phyloP scores from a whole-genome alignment of 257 asterid genomes.

The Asclepias syriaca region DNA sequence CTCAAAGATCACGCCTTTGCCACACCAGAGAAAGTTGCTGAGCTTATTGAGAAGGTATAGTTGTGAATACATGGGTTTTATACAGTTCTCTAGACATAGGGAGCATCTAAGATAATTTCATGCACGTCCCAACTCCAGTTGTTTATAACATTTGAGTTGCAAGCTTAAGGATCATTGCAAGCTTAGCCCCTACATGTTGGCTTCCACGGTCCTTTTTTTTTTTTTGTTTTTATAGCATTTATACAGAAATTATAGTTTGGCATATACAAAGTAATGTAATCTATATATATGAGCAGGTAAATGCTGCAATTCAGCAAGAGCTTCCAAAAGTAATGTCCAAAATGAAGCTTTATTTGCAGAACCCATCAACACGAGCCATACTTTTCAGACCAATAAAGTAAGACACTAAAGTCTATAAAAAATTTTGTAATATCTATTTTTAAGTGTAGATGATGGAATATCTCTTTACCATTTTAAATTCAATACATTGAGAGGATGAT shows the following conservation, averaged over 20 bases:
- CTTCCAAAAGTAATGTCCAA: constrained; percentile 73
- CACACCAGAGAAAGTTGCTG: constrained; percentile 83
- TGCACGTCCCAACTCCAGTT: background rate
- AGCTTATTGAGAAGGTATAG: constrained; percentile 81
- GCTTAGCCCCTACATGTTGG: background rate
- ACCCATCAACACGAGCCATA: constrained; percentile 85
- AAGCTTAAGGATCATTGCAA: background rate
- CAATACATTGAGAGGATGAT: background rate
- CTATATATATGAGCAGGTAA: constrained; percentile 44
- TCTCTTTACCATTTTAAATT: background rate
- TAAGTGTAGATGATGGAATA: background rate
- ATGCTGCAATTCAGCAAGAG: constrained; percentile 68
- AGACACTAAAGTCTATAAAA: constrained; percentile 9
- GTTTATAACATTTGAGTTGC: background rate
- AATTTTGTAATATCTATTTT: background rate
- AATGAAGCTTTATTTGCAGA: constrained; percentile 97
- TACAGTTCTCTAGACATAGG: background rate
- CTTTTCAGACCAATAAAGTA: constrained; percentile 97
- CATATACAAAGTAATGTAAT: background rate
- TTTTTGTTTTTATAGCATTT: background rate
- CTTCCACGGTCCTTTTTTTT: background rate
- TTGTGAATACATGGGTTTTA: constrained; percentile 1
- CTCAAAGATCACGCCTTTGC: constrained; percentile 95
- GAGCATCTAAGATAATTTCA: background rate
- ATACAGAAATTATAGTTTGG: background rate